Evolutionary conservation across 192 early-diverging fungal species (phyloP).

Genomic region (Coemansia sp.): DNA sequence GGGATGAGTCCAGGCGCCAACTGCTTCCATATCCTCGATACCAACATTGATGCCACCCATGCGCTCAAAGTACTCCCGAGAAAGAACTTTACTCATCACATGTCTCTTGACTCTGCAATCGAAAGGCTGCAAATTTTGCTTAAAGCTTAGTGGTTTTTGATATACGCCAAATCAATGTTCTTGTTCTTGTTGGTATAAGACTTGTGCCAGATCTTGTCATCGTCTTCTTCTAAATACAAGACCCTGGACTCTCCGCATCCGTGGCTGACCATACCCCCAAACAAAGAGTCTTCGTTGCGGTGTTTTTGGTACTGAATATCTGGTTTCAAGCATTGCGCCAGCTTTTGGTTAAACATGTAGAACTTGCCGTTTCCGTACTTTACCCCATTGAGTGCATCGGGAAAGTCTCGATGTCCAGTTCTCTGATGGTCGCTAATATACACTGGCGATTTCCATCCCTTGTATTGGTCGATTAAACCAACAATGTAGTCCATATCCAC

Average conservation of each 20-base stretch:
- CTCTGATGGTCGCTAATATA: slow-evolving; percentile 47
- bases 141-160: slow-evolving; percentile 38
- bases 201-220: slow-evolving; percentile 48
- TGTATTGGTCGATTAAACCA: slow-evolving; percentile 14
- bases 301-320: slow-evolving; percentile 23
- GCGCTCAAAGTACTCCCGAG: slow-evolving; percentile 86
- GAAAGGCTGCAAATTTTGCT: slow-evolving; percentile 57
- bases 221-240: slow-evolving; percentile 28
- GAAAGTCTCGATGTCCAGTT: background rate
- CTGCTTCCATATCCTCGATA: slow-evolving; percentile 85
- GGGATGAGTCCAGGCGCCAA: slow-evolving; percentile 89
- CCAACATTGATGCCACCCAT: slow-evolving; percentile 71
- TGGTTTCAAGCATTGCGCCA: slow-evolving; percentile 27
- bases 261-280: slow-evolving; percentile 45
- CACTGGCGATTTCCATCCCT: slow-evolving; percentile 18
- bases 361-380: slow-evolving; percentile 48
- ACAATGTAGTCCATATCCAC: slow-evolving; percentile 42
- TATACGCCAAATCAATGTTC: slow-evolving; percentile 33
- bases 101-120: slow-evolving; percentile 71
- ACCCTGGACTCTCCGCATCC: slow-evolving; percentile 39
- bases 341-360: slow-evolving; percentile 45
- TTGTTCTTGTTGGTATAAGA: slow-evolving; percentile 44
- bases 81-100: slow-evolving; percentile 84
- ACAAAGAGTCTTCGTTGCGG: slow-evolving; percentile 40
- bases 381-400: slow-evolving; percentile 12